Evolutionary conservation across 2,329 filamentous ascomycete species (phyloP).

Genomic region (Berkeleyomyces rouxiae): DNA sequence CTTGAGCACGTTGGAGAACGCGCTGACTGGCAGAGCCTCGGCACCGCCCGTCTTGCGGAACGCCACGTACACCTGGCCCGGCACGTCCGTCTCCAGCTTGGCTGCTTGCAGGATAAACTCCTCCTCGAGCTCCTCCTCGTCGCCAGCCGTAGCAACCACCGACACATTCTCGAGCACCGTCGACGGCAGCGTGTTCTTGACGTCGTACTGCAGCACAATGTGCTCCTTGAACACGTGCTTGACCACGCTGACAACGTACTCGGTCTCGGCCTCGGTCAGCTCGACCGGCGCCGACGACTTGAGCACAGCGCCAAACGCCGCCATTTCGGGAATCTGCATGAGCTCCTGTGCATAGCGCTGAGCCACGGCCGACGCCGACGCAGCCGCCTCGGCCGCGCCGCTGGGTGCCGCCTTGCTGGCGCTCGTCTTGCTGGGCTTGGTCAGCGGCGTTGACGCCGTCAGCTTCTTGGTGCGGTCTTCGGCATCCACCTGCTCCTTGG

Average conservation of each 20-base stretch:
- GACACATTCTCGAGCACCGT: slow-evolving; percentile 83
- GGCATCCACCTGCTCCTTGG: slow-evolving; percentile 85
- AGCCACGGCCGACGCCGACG: slow-evolving; percentile 60
- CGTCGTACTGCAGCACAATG: slow-evolving; percentile 85
- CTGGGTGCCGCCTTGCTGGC: slow-evolving; percentile 53
- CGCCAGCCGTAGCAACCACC: slow-evolving; percentile 59
- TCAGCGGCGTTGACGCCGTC: slow-evolving; percentile 74
- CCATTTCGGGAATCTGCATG: slow-evolving; percentile 77
- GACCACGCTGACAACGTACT: slow-evolving; percentile 84
- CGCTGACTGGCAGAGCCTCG: slow-evolving; percentile 57
- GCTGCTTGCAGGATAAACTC: slow-evolving; percentile 87
- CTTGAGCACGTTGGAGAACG: slow-evolving; percentile 84
- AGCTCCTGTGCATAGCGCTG: slow-evolving; percentile 84
- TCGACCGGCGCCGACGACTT: slow-evolving; percentile 79
- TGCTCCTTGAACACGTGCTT: slow-evolving; percentile 99
- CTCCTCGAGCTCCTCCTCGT: slow-evolving; percentile 73
- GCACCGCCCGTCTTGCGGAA: slow-evolving; percentile 74
- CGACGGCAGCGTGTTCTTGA: slow-evolving; percentile 91
- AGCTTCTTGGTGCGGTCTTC: slow-evolving; percentile 97
- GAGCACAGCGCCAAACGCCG: slow-evolving; percentile 74
- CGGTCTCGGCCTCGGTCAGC: slow-evolving; percentile 90
- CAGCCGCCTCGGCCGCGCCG: slow-evolving; percentile 51
- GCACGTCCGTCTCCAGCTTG: slow-evolving; percentile 66
- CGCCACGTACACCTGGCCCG: slow-evolving; percentile 85
- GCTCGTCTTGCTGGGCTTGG: slow-evolving; percentile 70